Evolutionary conservation across 352 stramenopile genomes (phyloP).

Genomic region (Globisporangium rhizosaccharum): DNA sequence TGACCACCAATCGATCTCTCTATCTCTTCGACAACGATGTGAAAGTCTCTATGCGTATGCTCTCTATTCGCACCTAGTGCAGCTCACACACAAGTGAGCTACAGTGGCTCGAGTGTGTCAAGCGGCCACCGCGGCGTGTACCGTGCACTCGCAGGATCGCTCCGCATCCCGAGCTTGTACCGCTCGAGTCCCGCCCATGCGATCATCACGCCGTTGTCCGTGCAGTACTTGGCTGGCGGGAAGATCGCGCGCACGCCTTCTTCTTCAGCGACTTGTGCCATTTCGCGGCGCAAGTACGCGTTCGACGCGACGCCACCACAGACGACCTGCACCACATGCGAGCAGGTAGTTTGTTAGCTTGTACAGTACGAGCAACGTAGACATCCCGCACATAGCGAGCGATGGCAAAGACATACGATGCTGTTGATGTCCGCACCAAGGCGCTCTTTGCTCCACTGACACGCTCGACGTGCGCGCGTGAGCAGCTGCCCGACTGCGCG

Average conservation of each 20-base stretch:
- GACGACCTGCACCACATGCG: slow-evolving; percentile 65
- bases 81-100: slow-evolving; percentile 1
- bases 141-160: slow-evolving; percentile 37
- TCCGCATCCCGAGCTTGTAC: slow-evolving; percentile 47
- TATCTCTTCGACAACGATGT: background rate
- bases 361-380: too few species aligned
- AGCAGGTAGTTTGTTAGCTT: background rate
- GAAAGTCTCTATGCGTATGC: background rate
- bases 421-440: slow-evolving; percentile 46
- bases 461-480: slow-evolving; percentile 83
- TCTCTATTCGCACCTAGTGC: background rate
- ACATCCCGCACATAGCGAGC: background rate
- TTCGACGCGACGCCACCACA: slow-evolving; percentile 98
- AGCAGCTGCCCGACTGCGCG: slow-evolving; percentile 53
- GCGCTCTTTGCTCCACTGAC: slow-evolving; percentile 68
- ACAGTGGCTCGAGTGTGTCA: slow-evolving; percentile 45
- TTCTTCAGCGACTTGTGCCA: slow-evolving; percentile 57
- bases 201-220: slow-evolving; percentile 97
- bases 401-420: slow-evolving; percentile 43
- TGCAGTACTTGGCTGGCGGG: slow-evolving; percentile 89
- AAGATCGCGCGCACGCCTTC: slow-evolving; percentile 47
- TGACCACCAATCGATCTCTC: background rate
- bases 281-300: slow-evolving; percentile 85
- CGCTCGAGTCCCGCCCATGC: slow-evolving; percentile 91
- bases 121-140: slow-evolving; percentile 80